Evolutionary conservation across 345 rosid species (phyloP).

Genomic region (rapeseed (Brassica napus)): Da-Ae NC_063446.1:23855501-23856000

Average conservation of each 20-base stretch:
- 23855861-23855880: conserved; percentile 88
- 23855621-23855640: neutral
- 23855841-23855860: conserved; percentile 92
- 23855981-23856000: conserved; percentile 34
- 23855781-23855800: conserved; percentile 43
- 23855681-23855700: neutral
- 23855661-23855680: neutral
- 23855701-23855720: neutral
- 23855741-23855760: neutral
- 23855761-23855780: neutral
- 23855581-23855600: neutral
- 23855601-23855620: neutral
- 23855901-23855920: conserved; percentile 8
- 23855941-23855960: neutral
- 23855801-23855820: conserved; percentile 84
- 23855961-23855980: neutral
- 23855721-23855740: neutral
- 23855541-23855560: neutral
- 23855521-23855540: neutral
- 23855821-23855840: conserved; percentile 76
- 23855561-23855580: neutral
- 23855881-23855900: conserved; percentile 45
- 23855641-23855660: neutral
- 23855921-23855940: neutral
- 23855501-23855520: neutral